Conservation (phyloP, 2,329 filamentous ascomycete species). For the Diaporthe sp. region DNA sequence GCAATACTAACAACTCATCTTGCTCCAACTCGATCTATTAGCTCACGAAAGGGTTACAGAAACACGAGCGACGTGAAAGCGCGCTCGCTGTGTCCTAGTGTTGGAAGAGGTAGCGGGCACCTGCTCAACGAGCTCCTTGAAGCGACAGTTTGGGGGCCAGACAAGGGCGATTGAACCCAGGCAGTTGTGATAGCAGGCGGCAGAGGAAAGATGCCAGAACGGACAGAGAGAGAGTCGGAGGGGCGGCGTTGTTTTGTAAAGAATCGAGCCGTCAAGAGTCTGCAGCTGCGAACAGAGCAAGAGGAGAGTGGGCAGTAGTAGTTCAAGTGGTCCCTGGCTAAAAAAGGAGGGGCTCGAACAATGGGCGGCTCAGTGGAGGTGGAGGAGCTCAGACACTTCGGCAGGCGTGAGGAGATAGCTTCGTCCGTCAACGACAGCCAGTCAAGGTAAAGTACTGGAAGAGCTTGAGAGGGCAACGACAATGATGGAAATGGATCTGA, state of each 20-base stretch:
- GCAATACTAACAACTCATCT: conserved; percentile 54
- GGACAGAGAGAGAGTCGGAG: not conserved
- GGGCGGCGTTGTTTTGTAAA: conserved; percentile 13
- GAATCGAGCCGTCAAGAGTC: conserved; percentile 14
- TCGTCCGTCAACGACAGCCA: not conserved
- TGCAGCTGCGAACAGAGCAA: conserved; percentile 2
- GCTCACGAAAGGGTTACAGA: not conserved
- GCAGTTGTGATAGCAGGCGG: not conserved
- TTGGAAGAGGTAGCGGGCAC: not conserved
- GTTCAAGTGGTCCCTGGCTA: conserved; percentile 29
- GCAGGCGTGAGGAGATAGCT: not conserved
- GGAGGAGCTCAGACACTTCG: conserved; percentile 9
- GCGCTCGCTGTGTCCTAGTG: not conserved
- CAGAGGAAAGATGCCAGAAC: not conserved
- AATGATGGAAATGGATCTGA: not conserved
- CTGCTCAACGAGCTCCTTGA: conserved; percentile 9
- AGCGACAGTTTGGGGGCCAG: not conserved
- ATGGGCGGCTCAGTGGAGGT: conserved; percentile 5
- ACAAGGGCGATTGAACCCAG: conserved; percentile 8
- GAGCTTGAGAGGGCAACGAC: not conserved
- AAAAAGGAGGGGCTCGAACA: conserved; percentile 26
- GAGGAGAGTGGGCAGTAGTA: conserved; percentile 7
- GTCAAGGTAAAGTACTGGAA: not conserved
- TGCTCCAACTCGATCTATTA: conserved; percentile 32
- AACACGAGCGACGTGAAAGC: conserved; percentile 14